Percentiles rank a stretch among this genome's conserved stretches.
phyloP scores from a whole-genome alignment of 2,329 filamentous ascomycete species.

The Thielaviopsis musarum region DNA sequence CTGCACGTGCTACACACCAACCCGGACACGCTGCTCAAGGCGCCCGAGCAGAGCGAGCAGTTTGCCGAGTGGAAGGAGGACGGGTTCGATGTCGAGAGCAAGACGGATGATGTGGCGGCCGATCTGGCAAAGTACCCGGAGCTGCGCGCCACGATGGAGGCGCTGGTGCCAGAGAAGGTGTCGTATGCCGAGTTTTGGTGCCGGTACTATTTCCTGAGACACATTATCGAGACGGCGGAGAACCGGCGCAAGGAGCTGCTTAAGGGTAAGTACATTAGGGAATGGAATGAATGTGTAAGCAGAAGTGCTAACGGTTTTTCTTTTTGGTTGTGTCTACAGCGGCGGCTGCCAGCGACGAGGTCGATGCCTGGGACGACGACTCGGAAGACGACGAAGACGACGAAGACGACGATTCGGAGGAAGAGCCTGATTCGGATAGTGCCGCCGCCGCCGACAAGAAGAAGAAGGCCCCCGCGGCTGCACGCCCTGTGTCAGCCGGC shows the following conservation, averaged over 20 bases:
- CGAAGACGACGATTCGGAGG: constrained; percentile 23
- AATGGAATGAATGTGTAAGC: background rate
- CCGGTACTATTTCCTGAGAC: constrained; percentile 85
- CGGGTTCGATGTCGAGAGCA: constrained; percentile 60
- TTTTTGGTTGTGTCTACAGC: constrained; percentile 27
- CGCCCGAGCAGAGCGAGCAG: constrained; percentile 52
- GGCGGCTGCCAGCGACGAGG: constrained; percentile 55
- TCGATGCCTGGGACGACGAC: constrained; percentile 51
- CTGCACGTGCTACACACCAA: constrained; percentile 87
- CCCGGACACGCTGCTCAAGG: constrained; percentile 63
- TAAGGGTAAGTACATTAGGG: constrained; percentile 47
- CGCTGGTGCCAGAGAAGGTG: constrained; percentile 82
- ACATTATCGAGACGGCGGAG: constrained; percentile 88
- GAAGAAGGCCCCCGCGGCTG: constrained; percentile 17
- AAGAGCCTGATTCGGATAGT: constrained; percentile 19
- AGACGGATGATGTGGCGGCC: constrained; percentile 65
- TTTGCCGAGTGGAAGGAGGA: constrained; percentile 55
- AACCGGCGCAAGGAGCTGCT: constrained; percentile 73
- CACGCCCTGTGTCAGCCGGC: constrained; percentile 31
- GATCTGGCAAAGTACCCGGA: constrained; percentile 81
- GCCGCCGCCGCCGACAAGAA: constrained; percentile 12
- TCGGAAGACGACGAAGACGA: constrained; percentile 29
- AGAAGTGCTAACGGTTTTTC: background rate
- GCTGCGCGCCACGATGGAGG: constrained; percentile 79
- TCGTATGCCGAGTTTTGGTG: constrained; percentile 83